These are phyloP conservation scores for Salvia splendens DNA, from an alignment of 257 asterid genomes.

Conservation along the genomic window DNA sequence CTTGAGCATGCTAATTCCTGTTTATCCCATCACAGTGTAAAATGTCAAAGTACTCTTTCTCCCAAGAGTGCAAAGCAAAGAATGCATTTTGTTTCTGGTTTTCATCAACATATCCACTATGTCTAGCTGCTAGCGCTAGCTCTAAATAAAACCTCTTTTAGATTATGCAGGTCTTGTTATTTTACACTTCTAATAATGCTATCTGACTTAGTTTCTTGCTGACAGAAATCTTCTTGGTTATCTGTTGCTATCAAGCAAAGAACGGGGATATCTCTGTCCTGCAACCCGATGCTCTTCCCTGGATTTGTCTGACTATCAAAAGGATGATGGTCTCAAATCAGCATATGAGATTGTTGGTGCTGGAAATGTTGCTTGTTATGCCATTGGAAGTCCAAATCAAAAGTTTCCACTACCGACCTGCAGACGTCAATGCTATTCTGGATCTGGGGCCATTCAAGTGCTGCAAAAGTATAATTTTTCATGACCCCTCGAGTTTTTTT, in stretches of 20 bases:
- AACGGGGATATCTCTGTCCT: slow-evolving; percentile 58
- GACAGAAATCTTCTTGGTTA: slow-evolving; percentile 74
- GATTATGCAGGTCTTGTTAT: slow-evolving; percentile 3
- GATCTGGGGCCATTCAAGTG: slow-evolving; percentile 47
- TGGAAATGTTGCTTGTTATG: slow-evolving; percentile 77
- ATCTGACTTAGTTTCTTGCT: slow-evolving; percentile 38
- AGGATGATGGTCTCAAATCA: slow-evolving; percentile 55
- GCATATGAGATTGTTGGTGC: slow-evolving; percentile 77
- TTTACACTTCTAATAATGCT: slow-evolving; percentile 20
- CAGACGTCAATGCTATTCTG: slow-evolving; percentile 45
- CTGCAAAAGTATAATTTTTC: slow-evolving; percentile 66
- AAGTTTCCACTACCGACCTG: slow-evolving; percentile 48
- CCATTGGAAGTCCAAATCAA: slow-evolving; percentile 40
- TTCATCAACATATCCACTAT: slow-evolving; percentile 1
- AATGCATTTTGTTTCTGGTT: neutral
- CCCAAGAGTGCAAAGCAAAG: neutral
- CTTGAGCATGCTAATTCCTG: neutral
- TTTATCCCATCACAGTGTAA: slow-evolving; percentile 1
- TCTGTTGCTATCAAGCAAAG: slow-evolving; percentile 74
- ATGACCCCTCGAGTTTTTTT: slow-evolving; percentile 5
- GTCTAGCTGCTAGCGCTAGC: slow-evolving; percentile 10
- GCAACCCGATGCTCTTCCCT: slow-evolving; percentile 67
- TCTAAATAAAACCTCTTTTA: slow-evolving; percentile 2
- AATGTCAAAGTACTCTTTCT: neutral
- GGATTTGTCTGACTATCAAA: slow-evolving; percentile 47